phyloP scores from a whole-genome alignment of 441 rosid genomes.

The Mallotus japonicus region DNA sequence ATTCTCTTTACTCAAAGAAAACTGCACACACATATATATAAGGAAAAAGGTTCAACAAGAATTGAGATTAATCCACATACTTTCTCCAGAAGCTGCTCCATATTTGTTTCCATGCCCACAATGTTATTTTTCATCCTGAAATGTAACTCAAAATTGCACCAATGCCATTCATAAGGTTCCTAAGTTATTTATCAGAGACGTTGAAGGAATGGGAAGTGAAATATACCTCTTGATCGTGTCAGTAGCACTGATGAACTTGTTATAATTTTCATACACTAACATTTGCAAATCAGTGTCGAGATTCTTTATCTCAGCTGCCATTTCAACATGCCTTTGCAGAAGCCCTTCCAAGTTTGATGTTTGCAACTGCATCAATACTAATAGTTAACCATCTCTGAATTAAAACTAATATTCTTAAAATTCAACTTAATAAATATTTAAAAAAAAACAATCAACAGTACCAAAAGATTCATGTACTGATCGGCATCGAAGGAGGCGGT shows the following conservation, averaged over 20 bases:
- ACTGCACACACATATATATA: background rate
- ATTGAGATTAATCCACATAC: slow-evolving; percentile 32
- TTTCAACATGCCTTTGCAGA: slow-evolving; percentile 85
- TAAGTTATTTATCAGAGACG: no score
- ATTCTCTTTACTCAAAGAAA: background rate
- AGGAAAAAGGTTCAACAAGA: slow-evolving; percentile 5
- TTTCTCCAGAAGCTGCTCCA: slow-evolving; percentile 95
- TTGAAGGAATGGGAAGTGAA: background rate
- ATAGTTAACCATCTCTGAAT: background rate
- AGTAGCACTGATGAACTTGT: slow-evolving; percentile 96
- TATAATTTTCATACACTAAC: slow-evolving; percentile 93
- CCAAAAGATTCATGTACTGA: slow-evolving; percentile 94
- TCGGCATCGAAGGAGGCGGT: slow-evolving; percentile 76
- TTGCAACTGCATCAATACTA: slow-evolving; percentile 46
- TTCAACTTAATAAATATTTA: background rate
- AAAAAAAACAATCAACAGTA: slow-evolving; percentile 18
- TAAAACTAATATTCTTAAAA: background rate
- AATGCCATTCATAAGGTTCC: background rate
- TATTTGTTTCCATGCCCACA: slow-evolving; percentile 94
- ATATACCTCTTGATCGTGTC: slow-evolving; percentile 87
- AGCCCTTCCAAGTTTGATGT: slow-evolving; percentile 86
- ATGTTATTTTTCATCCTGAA: slow-evolving; percentile 96
- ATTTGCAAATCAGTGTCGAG: slow-evolving; percentile 97
- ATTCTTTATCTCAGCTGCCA: slow-evolving; percentile 99
- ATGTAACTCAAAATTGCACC: slow-evolving; percentile 10